Evolutionary conservation across 352 stramenopile genomes (phyloP).

Genomic region (Phytophthora pini): DNA sequence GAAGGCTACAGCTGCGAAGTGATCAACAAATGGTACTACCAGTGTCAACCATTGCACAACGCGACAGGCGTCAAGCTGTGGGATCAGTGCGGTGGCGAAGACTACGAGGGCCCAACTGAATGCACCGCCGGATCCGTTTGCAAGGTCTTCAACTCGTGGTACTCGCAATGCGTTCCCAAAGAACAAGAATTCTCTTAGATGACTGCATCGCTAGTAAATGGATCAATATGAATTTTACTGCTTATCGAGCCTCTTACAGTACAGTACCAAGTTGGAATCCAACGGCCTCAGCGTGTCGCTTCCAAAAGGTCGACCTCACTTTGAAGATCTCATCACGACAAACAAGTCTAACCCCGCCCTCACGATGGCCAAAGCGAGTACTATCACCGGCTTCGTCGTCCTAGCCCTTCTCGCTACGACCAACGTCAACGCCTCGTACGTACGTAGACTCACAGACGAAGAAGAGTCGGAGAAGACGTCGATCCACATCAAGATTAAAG

Average conservation of each 20-base stretch:
- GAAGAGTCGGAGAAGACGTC: not conserved
- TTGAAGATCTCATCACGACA: conserved; percentile 14
- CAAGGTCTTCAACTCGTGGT: conserved; percentile 49
- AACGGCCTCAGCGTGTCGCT: not conserved
- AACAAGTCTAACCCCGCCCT: not conserved
- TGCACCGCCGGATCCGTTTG: conserved; percentile 37
- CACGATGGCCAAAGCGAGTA: conserved; percentile 12
- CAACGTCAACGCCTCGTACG: conserved; percentile 6
- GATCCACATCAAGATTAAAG: conserved; percentile 13
- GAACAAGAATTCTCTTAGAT: conserved; percentile 32
- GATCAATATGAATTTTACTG: too few species aligned
- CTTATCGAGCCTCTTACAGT: too few species aligned
- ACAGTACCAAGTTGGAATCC: too few species aligned
- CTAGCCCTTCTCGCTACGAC: not conserved
- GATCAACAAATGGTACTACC: conserved; percentile 51
- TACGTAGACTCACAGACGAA: conserved; percentile 19
- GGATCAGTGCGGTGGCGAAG: conserved; percentile 34
- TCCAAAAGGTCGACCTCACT: conserved; percentile 9
- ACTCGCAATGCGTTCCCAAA: conserved; percentile 57
- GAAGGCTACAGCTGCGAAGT: conserved; percentile 43
- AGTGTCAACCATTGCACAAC: conserved; percentile 37
- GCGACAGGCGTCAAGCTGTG: conserved; percentile 32
- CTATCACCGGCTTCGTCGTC: conserved; percentile 1
- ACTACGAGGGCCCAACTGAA: conserved; percentile 17
- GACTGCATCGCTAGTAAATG: not conserved